These are phyloP conservation scores for Coemansia sp. DNA, from an alignment of 192 early-diverging fungal species.

Conservation along the genomic window DNA sequence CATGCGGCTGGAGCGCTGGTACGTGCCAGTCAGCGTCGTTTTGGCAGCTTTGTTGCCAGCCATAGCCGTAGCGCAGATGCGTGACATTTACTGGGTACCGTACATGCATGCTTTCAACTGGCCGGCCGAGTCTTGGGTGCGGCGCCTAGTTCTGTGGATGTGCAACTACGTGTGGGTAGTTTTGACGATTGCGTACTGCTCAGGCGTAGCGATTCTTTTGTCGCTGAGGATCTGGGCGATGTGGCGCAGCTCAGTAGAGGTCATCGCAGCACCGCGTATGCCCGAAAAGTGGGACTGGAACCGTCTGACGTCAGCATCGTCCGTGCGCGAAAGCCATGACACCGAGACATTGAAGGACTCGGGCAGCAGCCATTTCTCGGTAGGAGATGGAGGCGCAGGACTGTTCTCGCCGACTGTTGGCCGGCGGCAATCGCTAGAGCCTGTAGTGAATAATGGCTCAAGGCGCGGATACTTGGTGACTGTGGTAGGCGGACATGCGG, in stretches of 20 bases:
- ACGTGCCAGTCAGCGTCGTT: slow-evolving; percentile 22
- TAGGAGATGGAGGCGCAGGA: background rate
- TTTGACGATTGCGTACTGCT: slow-evolving; percentile 34
- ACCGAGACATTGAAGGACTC: slow-evolving; percentile 1
- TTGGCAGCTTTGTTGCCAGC: slow-evolving; percentile 30
- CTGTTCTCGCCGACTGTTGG: background rate
- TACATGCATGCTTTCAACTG: slow-evolving; percentile 45
- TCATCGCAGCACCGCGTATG: slow-evolving; percentile 27
- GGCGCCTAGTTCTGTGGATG: slow-evolving; percentile 39
- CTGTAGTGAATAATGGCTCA: background rate
- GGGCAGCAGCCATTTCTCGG: background rate
- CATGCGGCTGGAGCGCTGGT: slow-evolving; percentile 40
- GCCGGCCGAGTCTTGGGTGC: slow-evolving; percentile 17
- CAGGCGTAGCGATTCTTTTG: slow-evolving; percentile 18
- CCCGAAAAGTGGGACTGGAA: slow-evolving; percentile 56
- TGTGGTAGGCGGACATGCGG: slow-evolving; percentile 15
- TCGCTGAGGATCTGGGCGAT: slow-evolving; percentile 35
- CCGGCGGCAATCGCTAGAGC: slow-evolving; percentile 9
- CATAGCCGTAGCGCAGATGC: slow-evolving; percentile 32
- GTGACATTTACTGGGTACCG: slow-evolving; percentile 39
- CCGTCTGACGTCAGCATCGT: slow-evolving; percentile 16
- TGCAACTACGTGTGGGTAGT: slow-evolving; percentile 46
- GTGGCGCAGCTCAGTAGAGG: slow-evolving; percentile 46
- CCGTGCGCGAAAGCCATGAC: slow-evolving; percentile 20
- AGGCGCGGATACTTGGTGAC: slow-evolving; percentile 43